phyloP scores from a whole-genome alignment of 495 filamentous ascomycete species.

The Darksidea phi region DNA sequence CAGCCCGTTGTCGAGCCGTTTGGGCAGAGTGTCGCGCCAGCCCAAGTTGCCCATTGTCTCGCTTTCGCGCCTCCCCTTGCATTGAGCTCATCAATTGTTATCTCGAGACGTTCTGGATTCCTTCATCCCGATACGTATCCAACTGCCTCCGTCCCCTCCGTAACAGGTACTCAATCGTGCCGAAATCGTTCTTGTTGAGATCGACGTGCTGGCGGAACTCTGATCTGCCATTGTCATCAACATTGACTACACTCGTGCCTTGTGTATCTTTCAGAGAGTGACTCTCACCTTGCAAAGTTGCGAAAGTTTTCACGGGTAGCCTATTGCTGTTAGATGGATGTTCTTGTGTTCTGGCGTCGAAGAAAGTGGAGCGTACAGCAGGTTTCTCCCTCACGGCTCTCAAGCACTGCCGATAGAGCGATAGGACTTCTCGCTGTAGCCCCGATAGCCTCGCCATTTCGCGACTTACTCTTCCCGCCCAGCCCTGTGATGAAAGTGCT shows the following conservation, averaged over 20 bases:
- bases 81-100: slow-evolving; percentile 31
- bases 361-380: slow-evolving; percentile 50
- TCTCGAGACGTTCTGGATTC: slow-evolving; percentile 73
- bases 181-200: slow-evolving; percentile 85
- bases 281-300: slow-evolving; percentile 53
- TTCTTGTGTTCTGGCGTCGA: slow-evolving; percentile 1
- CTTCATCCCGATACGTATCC: slow-evolving; percentile 77
- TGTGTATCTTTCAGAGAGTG: neutral
- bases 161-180: slow-evolving; percentile 81
- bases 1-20: too few relatives aligned
- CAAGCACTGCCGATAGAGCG: slow-evolving; percentile 82
- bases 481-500: neutral
- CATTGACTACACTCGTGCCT: neutral
- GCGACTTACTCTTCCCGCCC: neutral
- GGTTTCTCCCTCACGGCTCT: slow-evolving; percentile 81
- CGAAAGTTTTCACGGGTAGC: slow-evolving; percentile 55
- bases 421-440: slow-evolving; percentile 84
- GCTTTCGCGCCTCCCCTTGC: too few relatives aligned
- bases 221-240: neutral
- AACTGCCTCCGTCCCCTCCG: slow-evolving; percentile 82
- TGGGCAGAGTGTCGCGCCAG: too few relatives aligned
- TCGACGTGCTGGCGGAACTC: slow-evolving; percentile 73
- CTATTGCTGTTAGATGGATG: slow-evolving; percentile 41
- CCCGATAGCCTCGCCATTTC: slow-evolving; percentile 65
- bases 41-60: too few relatives aligned